Conservation (phyloP, 768 basidiomycete genomes). For the Kwoniella europaea region DNA sequence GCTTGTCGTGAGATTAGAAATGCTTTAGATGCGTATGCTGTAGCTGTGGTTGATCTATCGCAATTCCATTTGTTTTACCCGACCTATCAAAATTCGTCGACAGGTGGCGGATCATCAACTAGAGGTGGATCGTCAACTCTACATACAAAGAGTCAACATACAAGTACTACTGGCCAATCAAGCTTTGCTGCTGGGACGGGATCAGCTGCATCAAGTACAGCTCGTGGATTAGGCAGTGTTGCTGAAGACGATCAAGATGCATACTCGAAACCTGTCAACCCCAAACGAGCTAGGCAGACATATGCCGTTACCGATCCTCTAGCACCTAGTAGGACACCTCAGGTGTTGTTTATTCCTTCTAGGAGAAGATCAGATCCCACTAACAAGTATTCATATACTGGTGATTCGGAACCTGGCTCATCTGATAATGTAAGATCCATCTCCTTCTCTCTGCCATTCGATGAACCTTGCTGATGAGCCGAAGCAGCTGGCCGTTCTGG, state of each 20-base stretch:
- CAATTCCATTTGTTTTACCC: constrained; percentile 57
- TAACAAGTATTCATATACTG: neutral
- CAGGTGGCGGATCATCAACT: constrained; percentile 30
- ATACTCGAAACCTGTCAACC: constrained; percentile 31
- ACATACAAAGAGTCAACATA: constrained; percentile 10
- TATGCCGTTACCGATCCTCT: constrained; percentile 42
- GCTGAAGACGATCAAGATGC: constrained; percentile 31
- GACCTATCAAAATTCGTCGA: constrained; percentile 42
- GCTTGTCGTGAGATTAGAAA: constrained; percentile 50
- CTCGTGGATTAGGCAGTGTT: neutral
- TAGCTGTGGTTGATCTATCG: constrained; percentile 51
- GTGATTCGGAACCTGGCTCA: neutral
- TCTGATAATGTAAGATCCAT: constrained; percentile 25
- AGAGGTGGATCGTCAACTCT: constrained; percentile 18
- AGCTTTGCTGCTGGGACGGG: constrained; percentile 2
- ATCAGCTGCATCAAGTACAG: constrained; percentile 6
- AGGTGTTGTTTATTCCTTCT: constrained; percentile 46
- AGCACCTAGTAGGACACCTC: constrained; percentile 41
- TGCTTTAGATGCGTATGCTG: constrained; percentile 50
- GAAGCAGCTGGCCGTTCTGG: constrained; percentile 49
- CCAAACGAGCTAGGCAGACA: constrained; percentile 30
- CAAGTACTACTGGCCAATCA: constrained; percentile 6
- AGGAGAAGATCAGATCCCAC: constrained; percentile 24
- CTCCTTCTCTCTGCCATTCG: neutral
- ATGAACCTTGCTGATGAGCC: constrained; percentile 2